Evolutionary conservation across 805 yeast genomes (phyloP).

Genomic region (Spathaspora boniae): DNA sequence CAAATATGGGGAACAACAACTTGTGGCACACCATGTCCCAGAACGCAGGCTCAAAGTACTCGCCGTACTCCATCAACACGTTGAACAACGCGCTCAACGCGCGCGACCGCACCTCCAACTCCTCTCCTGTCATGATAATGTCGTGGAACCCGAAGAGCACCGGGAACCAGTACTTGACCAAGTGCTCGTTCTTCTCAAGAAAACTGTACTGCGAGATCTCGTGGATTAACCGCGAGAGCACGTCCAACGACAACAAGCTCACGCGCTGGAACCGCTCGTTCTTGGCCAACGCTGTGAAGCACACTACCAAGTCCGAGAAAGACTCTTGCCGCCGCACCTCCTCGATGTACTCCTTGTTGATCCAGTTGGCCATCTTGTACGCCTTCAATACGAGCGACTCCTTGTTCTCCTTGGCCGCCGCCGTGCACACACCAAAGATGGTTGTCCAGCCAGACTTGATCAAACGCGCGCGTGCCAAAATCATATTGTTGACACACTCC

Average conservation of each 20-base stretch:
- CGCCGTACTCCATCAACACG: constrained; percentile 74
- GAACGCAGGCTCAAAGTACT: constrained; percentile 64
- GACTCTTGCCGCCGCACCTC: constrained; percentile 70
- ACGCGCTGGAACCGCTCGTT: constrained; percentile 78
- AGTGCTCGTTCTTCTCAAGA: constrained; percentile 25
- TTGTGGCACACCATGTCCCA: constrained; percentile 82
- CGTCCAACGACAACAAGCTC: constrained; percentile 76
- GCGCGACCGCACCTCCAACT: constrained; percentile 87
- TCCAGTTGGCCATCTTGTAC: constrained; percentile 57
- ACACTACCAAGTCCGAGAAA: constrained; percentile 59
- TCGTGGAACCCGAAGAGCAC: constrained; percentile 81
- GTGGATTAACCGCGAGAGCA: constrained; percentile 59
- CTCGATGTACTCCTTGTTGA: constrained; percentile 58
- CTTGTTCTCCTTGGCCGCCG: constrained; percentile 60
- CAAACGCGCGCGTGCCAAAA: constrained; percentile 64
- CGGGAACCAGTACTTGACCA: constrained; percentile 77
- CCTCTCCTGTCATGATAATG: constrained; percentile 89
- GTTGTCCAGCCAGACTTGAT: constrained; percentile 96
- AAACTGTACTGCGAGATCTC: constrained; percentile 50
- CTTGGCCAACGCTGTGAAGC: constrained; percentile 79
- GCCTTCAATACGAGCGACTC: constrained; percentile 63
- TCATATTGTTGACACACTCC: constrained; percentile 85
- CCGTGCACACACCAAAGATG: constrained; percentile 71
- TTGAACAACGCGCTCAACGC: constrained; percentile 84
- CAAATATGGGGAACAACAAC: constrained; percentile 86